Evolutionary conservation across 345 rosid species (phyloP), one percentile per base, ranked within the genome.

Genomic region (Jatropha curcas): DNA sequence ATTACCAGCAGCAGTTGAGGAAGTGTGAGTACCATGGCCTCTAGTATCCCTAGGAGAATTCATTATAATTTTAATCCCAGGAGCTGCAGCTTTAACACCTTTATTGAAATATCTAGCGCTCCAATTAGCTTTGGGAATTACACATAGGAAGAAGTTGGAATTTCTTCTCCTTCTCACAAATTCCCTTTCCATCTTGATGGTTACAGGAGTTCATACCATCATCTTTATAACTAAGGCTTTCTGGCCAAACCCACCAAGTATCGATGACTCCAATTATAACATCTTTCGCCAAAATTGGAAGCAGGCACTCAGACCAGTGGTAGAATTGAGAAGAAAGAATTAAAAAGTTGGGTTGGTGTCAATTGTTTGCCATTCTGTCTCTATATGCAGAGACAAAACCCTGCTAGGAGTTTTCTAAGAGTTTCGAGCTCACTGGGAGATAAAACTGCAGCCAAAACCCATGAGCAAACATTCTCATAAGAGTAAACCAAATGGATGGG

Each of bases 191-290:
- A 82, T 64, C 46, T 77, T 0, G 74, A 53, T 4, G 86, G 85
- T 25, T n/a, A 83, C 43, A 1, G 50, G 10, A 34, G 73, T 56
- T n/a, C 19, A 81, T 30, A 37, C 84, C 82, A 46, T 64, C 68
- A 50, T 81, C 85, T 16, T 37, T 75, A 60, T 80, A 84, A 63
- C 81, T 81, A 65, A 74, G 68, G 20, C 74, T 72, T 30, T 75
- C 81, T 0, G 86, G 86, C 88, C 85, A 84, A 19, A 84, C 71
- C 88, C 85, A 68, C 71, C n/a, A n/a, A n/a, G n/a, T 63, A 65
- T 86, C 88, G 6, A 84, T n/a, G 27, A 82, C 30, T 37, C 86
- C 88, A 9, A 86, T 68, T 16, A 83, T 64, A 5, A 60, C 72
- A 46, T 74, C 82, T 37, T n/a, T 75, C 52, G 28, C 87, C 82